phyloP scores from a whole-genome alignment of 805 yeast species.

The Candida nitratophila region DNA sequence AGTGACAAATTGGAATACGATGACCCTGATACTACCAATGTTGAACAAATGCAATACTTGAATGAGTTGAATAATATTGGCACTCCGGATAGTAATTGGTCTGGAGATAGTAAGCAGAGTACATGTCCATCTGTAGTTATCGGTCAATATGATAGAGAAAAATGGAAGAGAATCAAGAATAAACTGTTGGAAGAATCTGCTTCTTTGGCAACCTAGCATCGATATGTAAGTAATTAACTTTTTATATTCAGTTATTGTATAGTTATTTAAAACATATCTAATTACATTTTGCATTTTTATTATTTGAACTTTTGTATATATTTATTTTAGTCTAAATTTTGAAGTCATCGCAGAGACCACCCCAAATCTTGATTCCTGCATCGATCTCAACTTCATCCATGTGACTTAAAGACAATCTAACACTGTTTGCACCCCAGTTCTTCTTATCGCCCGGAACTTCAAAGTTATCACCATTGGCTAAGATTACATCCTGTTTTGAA shows the following conservation, averaged over 20 bases:
- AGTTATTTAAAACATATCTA: not conserved
- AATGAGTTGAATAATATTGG: not conserved
- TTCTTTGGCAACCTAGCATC: not conserved
- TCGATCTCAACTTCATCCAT: constrained; percentile 38
- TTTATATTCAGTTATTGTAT: not conserved
- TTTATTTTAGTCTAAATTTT: not conserved
- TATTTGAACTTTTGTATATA: not conserved
- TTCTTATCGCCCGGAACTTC: constrained; percentile 63
- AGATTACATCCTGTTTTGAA: constrained; percentile 41
- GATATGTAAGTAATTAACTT: too few species aligned
- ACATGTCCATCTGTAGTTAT: constrained; percentile 50
- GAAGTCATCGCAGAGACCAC: constrained; percentile 24
- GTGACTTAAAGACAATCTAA: constrained; percentile 53
- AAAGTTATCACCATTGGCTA: constrained; percentile 70
- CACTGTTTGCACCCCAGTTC: constrained; percentile 54
- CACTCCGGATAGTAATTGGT: constrained; percentile 16
- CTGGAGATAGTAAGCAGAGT: constrained; percentile 21
- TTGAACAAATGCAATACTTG: not conserved
- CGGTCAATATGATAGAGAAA: constrained; percentile 61
- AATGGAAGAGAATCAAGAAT: constrained; percentile 48
- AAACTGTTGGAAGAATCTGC: constrained; percentile 6
- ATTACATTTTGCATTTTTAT: not conserved
- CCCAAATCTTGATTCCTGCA: constrained; percentile 46
- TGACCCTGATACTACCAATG: not conserved
- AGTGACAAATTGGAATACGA: not conserved